Percentiles rank a stretch among this genome's conserved stretches.
These are phyloP conservation scores for Aspergillus texensis DNA, from an alignment of 2,329 filamentous ascomycete genomes.

Conservation along the genomic window DNA sequence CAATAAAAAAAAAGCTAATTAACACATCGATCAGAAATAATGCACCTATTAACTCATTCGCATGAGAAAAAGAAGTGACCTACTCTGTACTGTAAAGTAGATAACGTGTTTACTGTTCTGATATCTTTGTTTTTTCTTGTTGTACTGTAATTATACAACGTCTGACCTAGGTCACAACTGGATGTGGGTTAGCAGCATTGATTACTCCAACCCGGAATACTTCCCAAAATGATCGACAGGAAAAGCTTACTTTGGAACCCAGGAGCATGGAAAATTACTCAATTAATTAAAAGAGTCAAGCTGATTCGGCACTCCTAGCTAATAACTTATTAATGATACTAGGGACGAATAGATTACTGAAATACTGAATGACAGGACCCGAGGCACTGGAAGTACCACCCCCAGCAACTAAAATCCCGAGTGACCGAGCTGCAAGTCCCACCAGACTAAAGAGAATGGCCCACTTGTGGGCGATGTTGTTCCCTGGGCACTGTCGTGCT, in stretches of 20 bases:
- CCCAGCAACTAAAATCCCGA: conserved; percentile 20
- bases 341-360: neutral
- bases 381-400: conserved; percentile 26
- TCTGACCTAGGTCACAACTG: too few relatives aligned
- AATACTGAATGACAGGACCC: conserved; percentile 26
- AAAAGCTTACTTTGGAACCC: conserved; percentile 19
- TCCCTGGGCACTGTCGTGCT: conserved; percentile 21
- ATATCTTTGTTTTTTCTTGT: neutral
- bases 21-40: neutral
- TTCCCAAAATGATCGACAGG: conserved; percentile 16
- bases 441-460: neutral
- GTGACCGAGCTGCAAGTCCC: neutral
- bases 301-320: neutral
- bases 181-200: neutral
- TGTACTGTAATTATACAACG: too few relatives aligned
- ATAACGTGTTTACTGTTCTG: neutral
- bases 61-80: neutral
- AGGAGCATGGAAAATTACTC: conserved; percentile 9
- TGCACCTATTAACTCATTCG: neutral
- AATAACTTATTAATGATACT: neutral
- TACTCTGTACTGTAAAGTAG: neutral
- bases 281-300: neutral
- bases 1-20: neutral
- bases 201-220: neutral
- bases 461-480: conserved; percentile 13